Evolutionary conservation across 2,329 filamentous ascomycete species (phyloP).

Genomic region (Claviceps sp.): DNA sequence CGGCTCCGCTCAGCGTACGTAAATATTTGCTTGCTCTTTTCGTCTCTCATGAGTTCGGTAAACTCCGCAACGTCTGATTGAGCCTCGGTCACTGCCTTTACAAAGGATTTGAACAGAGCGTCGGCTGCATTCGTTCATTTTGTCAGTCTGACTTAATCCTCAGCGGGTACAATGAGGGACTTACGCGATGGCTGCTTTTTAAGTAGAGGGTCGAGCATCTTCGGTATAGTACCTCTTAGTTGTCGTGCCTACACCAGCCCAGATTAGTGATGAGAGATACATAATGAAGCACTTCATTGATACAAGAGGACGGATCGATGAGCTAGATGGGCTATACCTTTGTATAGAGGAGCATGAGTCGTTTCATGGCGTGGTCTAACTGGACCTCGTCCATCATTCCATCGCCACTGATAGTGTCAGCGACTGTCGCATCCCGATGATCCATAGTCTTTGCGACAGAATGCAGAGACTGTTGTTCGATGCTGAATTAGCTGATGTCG

Average conservation of each 20-base stretch:
- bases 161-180: conserved; percentile 9
- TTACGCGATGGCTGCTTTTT: conserved; percentile 38
- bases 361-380: conserved; percentile 34
- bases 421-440: not conserved
- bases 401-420: not conserved
- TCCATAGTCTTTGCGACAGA: conserved; percentile 3
- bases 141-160: conserved; percentile 2
- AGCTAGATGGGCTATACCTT: conserved; percentile 25
- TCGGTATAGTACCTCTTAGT: conserved; percentile 24
- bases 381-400: conserved; percentile 32
- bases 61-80: conserved; percentile 40
- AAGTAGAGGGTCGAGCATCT: conserved; percentile 33
- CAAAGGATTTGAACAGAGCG: conserved; percentile 32
- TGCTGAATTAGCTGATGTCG: not conserved
- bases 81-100: conserved; percentile 32
- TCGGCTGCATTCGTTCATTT: conserved; percentile 29
- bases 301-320: not conserved
- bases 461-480: not conserved
- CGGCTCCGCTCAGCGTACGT: conserved; percentile 39
- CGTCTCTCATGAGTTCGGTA: conserved; percentile 30
- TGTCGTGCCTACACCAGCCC: conserved; percentile 17
- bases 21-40: conserved; percentile 35
- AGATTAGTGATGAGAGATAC: conserved; percentile 8
- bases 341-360: conserved; percentile 40
- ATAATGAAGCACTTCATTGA: not conserved